Conservation (phyloP, 2,329 filamentous ascomycete genomes). For the Calonectria hawksworthii region DNA sequence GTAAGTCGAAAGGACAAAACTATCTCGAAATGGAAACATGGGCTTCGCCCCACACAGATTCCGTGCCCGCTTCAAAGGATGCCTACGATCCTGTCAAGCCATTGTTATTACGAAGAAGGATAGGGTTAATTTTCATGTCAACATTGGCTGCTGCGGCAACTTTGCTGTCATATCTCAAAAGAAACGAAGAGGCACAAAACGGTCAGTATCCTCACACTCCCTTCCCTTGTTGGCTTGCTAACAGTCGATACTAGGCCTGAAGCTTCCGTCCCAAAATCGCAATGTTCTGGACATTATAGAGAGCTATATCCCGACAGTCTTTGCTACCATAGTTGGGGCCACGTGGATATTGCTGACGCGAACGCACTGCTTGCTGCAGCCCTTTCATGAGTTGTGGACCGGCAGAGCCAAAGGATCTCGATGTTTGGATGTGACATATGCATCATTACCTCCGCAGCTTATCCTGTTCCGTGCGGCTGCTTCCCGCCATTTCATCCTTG, state of each 20-base stretch:
- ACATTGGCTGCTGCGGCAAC: background rate
- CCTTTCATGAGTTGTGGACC: background rate
- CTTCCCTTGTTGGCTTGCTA: background rate
- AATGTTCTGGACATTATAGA: background rate
- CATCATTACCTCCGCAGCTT: background rate
- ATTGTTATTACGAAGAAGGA: background rate
- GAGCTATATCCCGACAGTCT: slow-evolving; percentile 9
- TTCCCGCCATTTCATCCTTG: background rate
- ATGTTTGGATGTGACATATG: background rate
- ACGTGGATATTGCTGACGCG: slow-evolving; percentile 8
- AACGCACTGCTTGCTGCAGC: slow-evolving; percentile 3
- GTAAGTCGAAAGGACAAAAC: background rate
- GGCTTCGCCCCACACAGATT: background rate
- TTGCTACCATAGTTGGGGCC: slow-evolving; percentile 5
- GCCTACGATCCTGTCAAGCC: slow-evolving; percentile 9
- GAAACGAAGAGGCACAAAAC: background rate
- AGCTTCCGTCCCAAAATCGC: background rate
- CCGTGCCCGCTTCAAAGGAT: background rate
- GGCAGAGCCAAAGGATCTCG: background rate
- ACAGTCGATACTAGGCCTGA: background rate
- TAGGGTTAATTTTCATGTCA: background rate
- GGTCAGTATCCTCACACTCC: background rate
- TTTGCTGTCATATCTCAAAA: background rate
- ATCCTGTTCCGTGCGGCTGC: background rate
- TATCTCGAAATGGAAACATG: background rate